Percentiles rank a stretch among this genome's conserved stretches.
Evolutionary conservation across 2,329 filamentous ascomycete species (phyloP).

Genomic region (Xylariaceae sp.): DNA sequence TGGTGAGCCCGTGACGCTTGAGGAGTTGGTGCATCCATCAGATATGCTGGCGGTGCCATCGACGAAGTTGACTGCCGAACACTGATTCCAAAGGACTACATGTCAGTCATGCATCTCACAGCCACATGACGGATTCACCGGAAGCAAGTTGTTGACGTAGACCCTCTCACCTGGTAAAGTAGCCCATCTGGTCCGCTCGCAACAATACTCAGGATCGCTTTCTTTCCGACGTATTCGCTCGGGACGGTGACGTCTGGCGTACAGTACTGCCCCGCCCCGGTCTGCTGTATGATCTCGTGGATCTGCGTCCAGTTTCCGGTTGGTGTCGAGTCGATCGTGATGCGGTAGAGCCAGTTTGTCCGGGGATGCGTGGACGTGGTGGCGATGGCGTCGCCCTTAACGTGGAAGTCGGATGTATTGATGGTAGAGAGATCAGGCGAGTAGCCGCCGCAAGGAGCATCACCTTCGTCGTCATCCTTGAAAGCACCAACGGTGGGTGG

Average conservation of each 20-base stretch:
- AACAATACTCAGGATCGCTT: slow-evolving; percentile 50
- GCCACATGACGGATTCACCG: not conserved
- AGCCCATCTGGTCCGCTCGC: slow-evolving; percentile 50
- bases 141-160: not conserved
- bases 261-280: slow-evolving; percentile 51
- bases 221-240: slow-evolving; percentile 46
- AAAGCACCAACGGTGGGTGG: slow-evolving; percentile 44
- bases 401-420: slow-evolving; percentile 47
- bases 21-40: slow-evolving; percentile 34
- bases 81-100: slow-evolving; percentile 31
- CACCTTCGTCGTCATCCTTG: slow-evolving; percentile 40
- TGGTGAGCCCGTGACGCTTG: slow-evolving; percentile 28
- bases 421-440: slow-evolving; percentile 35
- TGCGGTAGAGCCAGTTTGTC: slow-evolving; percentile 54
- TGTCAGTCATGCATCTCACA: too few relatives aligned
- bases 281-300: slow-evolving; percentile 50
- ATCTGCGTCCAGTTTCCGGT: slow-evolving; percentile 50
- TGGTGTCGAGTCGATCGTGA: slow-evolving; percentile 46
- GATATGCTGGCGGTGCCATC: slow-evolving; percentile 29
- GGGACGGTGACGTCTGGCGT: slow-evolving; percentile 44
- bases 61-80: slow-evolving; percentile 53
- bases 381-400: slow-evolving; percentile 50
- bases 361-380: slow-evolving; percentile 46
- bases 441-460: slow-evolving; percentile 52
- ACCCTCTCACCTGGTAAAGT: slow-evolving; percentile 49